Evolutionary conservation across 1,284 basidiomycete genomes (phyloP).

Genomic region (Trametes versicolor): DNA sequence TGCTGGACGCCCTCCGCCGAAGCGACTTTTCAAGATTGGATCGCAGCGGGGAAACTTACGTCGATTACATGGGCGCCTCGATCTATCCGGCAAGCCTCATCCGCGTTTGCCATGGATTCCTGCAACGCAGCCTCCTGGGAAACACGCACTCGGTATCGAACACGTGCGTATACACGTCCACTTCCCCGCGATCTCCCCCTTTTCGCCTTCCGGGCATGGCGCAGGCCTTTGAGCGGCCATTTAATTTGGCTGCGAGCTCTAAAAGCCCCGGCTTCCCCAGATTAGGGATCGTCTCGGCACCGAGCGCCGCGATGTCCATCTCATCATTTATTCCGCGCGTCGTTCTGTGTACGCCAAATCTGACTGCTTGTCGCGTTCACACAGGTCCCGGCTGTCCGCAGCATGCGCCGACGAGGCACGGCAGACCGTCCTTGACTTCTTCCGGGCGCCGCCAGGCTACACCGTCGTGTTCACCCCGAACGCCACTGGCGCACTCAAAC

Average conservation of each 20-base stretch:
- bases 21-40: conserved; percentile 76
- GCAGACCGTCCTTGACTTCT: conserved; percentile 74
- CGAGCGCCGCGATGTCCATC: conserved; percentile 28
- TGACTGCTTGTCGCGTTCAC: conserved; percentile 24
- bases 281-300: conserved; percentile 23
- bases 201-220: not conserved
- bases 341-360: conserved; percentile 15
- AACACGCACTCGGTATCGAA: conserved; percentile 81
- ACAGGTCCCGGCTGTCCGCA: conserved; percentile 75
- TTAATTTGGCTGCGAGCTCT: not conserved
- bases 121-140: conserved; percentile 72
- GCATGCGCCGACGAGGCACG: conserved; percentile 74
- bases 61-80: conserved; percentile 86
- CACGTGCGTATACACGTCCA: conserved; percentile 21
- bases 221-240: conserved; percentile 3
- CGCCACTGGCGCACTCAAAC: conserved; percentile 80
- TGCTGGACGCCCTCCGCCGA: conserved; percentile 72
- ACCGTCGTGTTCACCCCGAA: conserved; percentile 86
- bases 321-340: conserved; percentile 14
- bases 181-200: conserved; percentile 8
- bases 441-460: conserved; percentile 76
- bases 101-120: conserved; percentile 71
- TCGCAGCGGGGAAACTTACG: conserved; percentile 71
- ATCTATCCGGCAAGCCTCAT: conserved; percentile 81
- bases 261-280: conserved; percentile 3